Evolutionary conservation across 2,329 filamentous ascomycete genomes (phyloP).

Genomic region (Lachnellula subtilissima): DNA sequence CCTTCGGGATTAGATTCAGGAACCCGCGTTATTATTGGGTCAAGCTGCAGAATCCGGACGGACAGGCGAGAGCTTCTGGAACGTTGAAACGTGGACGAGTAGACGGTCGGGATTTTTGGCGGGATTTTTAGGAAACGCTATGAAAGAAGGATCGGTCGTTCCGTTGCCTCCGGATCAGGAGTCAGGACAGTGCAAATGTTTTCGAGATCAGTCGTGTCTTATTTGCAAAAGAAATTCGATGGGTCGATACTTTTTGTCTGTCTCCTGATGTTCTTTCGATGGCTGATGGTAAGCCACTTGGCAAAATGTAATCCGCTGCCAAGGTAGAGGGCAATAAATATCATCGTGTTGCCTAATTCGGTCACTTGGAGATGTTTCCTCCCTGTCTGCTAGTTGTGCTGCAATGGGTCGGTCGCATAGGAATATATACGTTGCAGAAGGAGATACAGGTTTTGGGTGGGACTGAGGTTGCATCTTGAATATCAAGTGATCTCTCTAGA

Average conservation of each 20-base stretch:
- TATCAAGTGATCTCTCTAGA: not conserved
- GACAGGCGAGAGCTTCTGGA: not conserved
- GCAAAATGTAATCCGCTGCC: not conserved
- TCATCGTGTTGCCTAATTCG: not conserved
- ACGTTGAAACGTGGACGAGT: conserved; percentile 3
- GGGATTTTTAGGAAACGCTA: not conserved
- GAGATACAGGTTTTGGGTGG: not conserved
- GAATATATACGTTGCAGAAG: not conserved
- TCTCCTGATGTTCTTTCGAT: not conserved
- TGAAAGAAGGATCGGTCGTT: not conserved
- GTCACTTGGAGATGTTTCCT: not conserved
- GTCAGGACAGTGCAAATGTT: no score
- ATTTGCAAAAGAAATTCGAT: not conserved
- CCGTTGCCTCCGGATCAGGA: not conserved
- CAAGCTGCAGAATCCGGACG: not conserved
- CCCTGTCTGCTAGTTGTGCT: not conserved
- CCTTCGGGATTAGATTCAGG: not conserved
- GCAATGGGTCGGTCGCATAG: no score
- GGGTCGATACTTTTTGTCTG: not conserved
- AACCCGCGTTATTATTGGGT: not conserved
- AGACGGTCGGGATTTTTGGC: not conserved
- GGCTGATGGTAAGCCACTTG: not conserved
- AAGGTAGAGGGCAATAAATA: not conserved
- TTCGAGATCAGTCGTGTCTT: no score
- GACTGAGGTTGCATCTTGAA: not conserved